These are phyloP conservation scores for Scopulariopsis brevicaulis DNA, from an alignment of 2,329 filamentous ascomycete genomes.

Conservation along the genomic window DNA sequence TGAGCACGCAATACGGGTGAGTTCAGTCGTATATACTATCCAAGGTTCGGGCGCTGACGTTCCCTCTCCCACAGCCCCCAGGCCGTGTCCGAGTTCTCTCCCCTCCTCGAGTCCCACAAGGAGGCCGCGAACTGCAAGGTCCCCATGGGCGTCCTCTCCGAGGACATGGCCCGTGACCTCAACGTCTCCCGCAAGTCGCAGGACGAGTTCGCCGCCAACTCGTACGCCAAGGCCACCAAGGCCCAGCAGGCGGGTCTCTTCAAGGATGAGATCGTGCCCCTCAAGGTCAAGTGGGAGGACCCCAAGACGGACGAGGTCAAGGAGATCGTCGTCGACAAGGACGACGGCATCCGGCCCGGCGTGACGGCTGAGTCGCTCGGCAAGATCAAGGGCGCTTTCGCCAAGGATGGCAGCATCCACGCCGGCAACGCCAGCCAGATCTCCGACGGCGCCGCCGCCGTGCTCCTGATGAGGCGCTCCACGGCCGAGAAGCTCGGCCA, in stretches of 20 bases:
- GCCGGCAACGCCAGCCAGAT: slow-evolving; percentile 94
- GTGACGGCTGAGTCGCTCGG: slow-evolving; percentile 80
- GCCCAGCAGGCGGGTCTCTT: slow-evolving; percentile 88
- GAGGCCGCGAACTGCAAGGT: slow-evolving; percentile 95
- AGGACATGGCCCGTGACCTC: slow-evolving; percentile 87
- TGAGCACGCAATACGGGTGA: slow-evolving; percentile 84
- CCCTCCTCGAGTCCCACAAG: slow-evolving; percentile 68
- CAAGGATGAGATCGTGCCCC: slow-evolving; percentile 77
- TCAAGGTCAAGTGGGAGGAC: slow-evolving; percentile 80
- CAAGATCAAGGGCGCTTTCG: slow-evolving; percentile 86
- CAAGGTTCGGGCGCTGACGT: neutral
- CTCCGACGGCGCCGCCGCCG: slow-evolving; percentile 88
- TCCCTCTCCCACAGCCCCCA: slow-evolving; percentile 43
- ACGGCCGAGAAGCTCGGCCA: slow-evolving; percentile 84
- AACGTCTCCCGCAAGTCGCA: slow-evolving; percentile 61
- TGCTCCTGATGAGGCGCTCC: slow-evolving; percentile 88
- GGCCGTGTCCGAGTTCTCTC: slow-evolving; percentile 88
- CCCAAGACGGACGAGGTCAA: slow-evolving; percentile 81
- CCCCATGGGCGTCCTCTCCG: slow-evolving; percentile 87
- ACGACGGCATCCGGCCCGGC: slow-evolving; percentile 78
- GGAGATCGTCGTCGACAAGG: slow-evolving; percentile 69
- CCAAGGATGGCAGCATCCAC: slow-evolving; percentile 87
- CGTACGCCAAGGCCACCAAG: slow-evolving; percentile 79
- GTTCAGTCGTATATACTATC: slow-evolving; percentile 13
- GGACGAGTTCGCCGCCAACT: slow-evolving; percentile 87